Percentiles rank a stretch among this genome's conserved stretches.
Conservation (phyloP, 768 basidiomycete genomes). For the Russula earlei region DNA sequence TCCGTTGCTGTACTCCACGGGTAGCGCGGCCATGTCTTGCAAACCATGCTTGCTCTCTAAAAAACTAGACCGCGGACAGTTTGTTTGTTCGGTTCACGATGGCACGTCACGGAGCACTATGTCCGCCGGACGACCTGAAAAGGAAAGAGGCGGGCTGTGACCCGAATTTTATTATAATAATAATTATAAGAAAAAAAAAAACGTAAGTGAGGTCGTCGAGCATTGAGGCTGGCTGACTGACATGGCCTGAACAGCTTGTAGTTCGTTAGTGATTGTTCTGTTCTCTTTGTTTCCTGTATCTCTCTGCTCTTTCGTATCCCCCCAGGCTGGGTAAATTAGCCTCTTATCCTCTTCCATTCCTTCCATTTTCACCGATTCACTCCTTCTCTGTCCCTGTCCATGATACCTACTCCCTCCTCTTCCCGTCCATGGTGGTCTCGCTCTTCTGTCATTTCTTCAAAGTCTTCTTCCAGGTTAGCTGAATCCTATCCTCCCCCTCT, state of each 20-base stretch:
- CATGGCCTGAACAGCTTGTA: not conserved
- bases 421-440: constrained; percentile 30
- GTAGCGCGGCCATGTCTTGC: not conserved
- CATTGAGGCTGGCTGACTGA: not conserved
- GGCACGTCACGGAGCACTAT: not conserved
- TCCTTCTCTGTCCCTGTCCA: constrained; percentile 13
- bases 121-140: not conserved
- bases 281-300: too few relatives aligned
- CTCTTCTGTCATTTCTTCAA: constrained; percentile 25
- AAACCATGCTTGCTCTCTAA: not conserved
- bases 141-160: not conserved
- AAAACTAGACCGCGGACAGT: not conserved
- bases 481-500: constrained; percentile 6
- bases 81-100: not conserved
- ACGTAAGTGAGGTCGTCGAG: too few relatives aligned
- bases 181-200: not conserved
- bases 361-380: constrained; percentile 14
- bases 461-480: constrained; percentile 14
- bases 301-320: too few relatives aligned
- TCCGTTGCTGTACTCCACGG: not conserved
- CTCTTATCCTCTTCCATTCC: constrained; percentile 1
- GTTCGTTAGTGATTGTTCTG: too few relatives aligned
- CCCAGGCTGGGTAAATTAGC: not conserved
- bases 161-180: not conserved
- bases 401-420: constrained; percentile 12